phyloP scores from a whole-genome alignment of 768 basidiomycete species.

The Mycena chlorophos region DNA sequence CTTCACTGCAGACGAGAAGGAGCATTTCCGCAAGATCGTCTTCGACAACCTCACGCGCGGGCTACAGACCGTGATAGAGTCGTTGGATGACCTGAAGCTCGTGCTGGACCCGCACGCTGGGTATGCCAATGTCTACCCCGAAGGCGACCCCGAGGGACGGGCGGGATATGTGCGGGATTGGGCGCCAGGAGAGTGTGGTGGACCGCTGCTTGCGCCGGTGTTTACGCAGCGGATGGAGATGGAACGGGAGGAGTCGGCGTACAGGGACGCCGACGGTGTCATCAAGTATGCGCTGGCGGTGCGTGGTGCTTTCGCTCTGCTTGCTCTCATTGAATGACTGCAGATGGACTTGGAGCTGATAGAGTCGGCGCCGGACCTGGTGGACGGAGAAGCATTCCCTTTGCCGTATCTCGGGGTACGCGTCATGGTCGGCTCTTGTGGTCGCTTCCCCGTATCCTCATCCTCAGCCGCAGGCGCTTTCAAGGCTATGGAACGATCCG shows the following conservation, averaged over 20 bases:
- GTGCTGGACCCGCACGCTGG: conserved; percentile 53
- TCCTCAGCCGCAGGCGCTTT: conserved; percentile 47
- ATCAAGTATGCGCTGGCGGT: neutral
- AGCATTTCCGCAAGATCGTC: conserved; percentile 86
- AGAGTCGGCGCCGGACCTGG: conserved; percentile 67
- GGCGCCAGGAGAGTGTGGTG: neutral
- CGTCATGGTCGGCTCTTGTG: neutral
- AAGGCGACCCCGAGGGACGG: neutral
- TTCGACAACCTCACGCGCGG: conserved; percentile 92
- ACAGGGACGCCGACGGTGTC: neutral
- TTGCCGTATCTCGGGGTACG: conserved; percentile 49
- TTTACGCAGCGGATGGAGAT: too few species aligned
- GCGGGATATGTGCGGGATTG: neutral
- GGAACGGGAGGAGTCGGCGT: neutral
- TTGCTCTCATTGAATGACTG: neutral
- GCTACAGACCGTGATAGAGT: conserved; percentile 76
- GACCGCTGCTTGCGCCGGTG: too few species aligned
- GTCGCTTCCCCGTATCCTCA: neutral
- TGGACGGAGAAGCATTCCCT: conserved; percentile 83
- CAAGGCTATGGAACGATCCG: conserved; percentile 75
- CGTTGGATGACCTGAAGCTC: conserved; percentile 88
- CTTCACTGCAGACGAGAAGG: conserved; percentile 80
- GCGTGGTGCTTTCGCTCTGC: neutral
- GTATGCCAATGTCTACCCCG: conserved; percentile 32
- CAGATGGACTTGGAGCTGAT: conserved; percentile 59